Evolutionary conservation across 352 stramenopile genomes (phyloP).

Genomic region (Thraustochytrium sp.): DNA sequence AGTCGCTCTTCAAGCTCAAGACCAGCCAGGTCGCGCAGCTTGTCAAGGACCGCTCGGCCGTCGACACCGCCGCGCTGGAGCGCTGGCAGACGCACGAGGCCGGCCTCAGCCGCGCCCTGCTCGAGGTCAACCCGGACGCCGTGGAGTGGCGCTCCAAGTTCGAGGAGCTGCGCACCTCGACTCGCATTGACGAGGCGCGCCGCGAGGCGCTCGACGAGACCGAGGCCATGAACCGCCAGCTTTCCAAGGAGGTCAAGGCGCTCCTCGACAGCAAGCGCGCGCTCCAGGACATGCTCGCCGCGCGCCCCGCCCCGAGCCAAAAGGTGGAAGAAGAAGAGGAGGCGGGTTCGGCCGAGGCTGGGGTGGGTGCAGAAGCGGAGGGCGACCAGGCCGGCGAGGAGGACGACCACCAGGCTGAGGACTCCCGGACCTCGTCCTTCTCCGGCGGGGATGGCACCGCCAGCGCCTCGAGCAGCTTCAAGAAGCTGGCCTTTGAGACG

Average conservation of each 20-base stretch:
- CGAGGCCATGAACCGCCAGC: constrained; percentile 11
- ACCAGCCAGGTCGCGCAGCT: neutral
- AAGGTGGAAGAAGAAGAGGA: neutral
- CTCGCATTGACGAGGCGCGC: neutral
- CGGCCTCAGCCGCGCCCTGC: neutral
- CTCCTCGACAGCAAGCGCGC: constrained; percentile 26
- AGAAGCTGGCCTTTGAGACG: neutral
- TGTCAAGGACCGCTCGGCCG: neutral
- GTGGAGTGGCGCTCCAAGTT: constrained; percentile 37
- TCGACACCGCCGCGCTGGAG: neutral
- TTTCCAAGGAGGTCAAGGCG: neutral
- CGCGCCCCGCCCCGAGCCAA: neutral
- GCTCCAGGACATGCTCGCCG: constrained; percentile 21
- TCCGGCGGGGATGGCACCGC: too few relatives aligned
- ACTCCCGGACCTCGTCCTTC: too few relatives aligned
- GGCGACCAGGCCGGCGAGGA: neutral
- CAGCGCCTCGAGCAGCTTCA: too few relatives aligned
- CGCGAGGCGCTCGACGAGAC: neutral
- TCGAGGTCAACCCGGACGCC: constrained; percentile 6
- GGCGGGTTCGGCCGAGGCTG: neutral
- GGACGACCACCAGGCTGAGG: too few relatives aligned
- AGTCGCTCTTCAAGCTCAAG: constrained; percentile 42
- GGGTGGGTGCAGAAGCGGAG: neutral
- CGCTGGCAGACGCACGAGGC: neutral
- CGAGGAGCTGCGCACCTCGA: neutral